Evolutionary conservation across 2,329 filamentous ascomycete genomes (phyloP), one percentile per base, ranked within the genome.

Genomic region (Thermothelomyces thermophilus): DNA sequence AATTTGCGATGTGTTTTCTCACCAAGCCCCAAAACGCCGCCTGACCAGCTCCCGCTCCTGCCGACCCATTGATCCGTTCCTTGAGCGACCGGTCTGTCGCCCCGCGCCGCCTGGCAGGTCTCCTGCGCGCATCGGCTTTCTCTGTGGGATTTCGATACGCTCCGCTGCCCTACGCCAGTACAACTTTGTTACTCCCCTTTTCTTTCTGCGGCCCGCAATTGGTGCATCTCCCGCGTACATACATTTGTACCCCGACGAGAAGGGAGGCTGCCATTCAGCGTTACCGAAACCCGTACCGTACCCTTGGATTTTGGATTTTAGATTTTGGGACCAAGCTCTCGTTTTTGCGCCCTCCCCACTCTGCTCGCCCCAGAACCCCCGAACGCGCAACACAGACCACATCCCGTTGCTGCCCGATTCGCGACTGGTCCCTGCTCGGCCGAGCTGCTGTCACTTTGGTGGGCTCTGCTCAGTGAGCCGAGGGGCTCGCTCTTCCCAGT

Each of bases 401-500:
- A 47, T 33, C 31, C 41, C 40, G 50, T 60, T 60, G 59, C 58
- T 61, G 59, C 59, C 59, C 59, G 58, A 60, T 56, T 43, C 17
- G 24, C 22, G 3, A 24, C 37, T 36, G 47, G 41, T 54, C 24
- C 42, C 34, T 41, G 35, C 33, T 45, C 48, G 46, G 51, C 43
- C 47, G 51, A 48, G 46, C 33, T 51, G 46, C 35, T 54, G 40
- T 36, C 24, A 40, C 39, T 54, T 42, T 34, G 52, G 37, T 37
- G 35, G 34, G 13, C 33, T 48, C 39, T 8, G 35, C 16, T 35
- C 16, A 16, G 28, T 22, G 43, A 49, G 47, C 44, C 45, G 50
- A 51, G 49, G 30, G 26, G 16, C 7, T 26, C 24, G 28, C 19
- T 34, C 41, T 48, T 50, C 46, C 40, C 46, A 42, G 28, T 19